phyloP scores from a whole-genome alignment of 139 green algal genomes.

The Chlamydomonas asymmetrica region DNA sequence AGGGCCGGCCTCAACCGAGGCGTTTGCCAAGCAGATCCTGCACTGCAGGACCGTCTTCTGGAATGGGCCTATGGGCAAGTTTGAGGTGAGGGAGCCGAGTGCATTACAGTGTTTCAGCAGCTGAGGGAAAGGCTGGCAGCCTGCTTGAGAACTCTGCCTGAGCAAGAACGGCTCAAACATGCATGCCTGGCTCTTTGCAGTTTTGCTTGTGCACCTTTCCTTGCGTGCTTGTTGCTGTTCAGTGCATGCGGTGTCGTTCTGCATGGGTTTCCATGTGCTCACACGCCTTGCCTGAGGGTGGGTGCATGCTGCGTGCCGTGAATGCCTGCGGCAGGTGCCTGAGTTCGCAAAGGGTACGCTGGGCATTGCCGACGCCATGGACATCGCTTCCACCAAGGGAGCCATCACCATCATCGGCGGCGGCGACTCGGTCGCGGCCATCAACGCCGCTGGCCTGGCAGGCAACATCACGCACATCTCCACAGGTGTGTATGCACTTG shows the following conservation, averaged over 20 bases:
- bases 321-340: constrained; percentile 21
- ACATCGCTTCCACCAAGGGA: constrained; percentile 25
- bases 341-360: constrained; percentile 41
- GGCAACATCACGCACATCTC: constrained; percentile 42
- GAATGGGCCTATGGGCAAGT: constrained; percentile 63
- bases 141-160: too few species aligned
- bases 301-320: background rate
- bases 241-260: background rate
- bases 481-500: constrained; percentile 44
- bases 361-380: constrained; percentile 41
- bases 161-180: background rate
- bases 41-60: constrained; percentile 57
- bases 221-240: background rate
- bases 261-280: too few species aligned
- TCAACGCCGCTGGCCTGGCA: constrained; percentile 28
- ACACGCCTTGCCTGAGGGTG: too few species aligned
- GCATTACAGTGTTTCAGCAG: background rate
- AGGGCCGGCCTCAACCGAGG: constrained; percentile 27
- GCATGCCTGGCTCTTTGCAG: background rate
- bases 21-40: constrained; percentile 32
- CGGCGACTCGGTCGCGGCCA: constrained; percentile 17
- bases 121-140: background rate
- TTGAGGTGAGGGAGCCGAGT: background rate
- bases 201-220: background rate
- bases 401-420: constrained; percentile 50